Conservation (phyloP, 2,329 filamentous ascomycete genomes). For the Botryotinia calthae region DNA sequence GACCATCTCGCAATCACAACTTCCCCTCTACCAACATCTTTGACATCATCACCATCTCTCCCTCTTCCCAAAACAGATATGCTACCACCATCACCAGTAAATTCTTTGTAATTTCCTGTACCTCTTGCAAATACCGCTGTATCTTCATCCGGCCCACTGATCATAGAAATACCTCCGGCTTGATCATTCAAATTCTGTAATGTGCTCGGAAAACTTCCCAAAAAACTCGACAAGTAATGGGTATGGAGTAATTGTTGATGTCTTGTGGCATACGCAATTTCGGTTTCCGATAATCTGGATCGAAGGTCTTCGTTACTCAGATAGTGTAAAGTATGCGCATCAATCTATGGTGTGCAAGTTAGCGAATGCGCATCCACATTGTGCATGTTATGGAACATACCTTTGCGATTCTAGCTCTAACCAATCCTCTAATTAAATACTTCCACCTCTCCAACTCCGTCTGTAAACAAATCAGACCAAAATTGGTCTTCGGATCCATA, state of each 20-base stretch:
- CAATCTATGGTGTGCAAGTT: slow-evolving; percentile 85
- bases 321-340: slow-evolving; percentile 73
- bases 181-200: slow-evolving; percentile 88
- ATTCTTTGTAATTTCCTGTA: slow-evolving; percentile 55
- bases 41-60: slow-evolving; percentile 59
- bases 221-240: slow-evolving; percentile 83
- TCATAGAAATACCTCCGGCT: slow-evolving; percentile 86
- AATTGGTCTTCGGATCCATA: slow-evolving; percentile 88
- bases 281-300: slow-evolving; percentile 68
- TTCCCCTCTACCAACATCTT: slow-evolving; percentile 48
- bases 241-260: slow-evolving; percentile 81
- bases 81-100: slow-evolving; percentile 68
- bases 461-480: slow-evolving; percentile 90
- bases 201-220: slow-evolving; percentile 73
- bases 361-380: slow-evolving; percentile 57
- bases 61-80: slow-evolving; percentile 76
- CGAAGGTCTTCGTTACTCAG: slow-evolving; percentile 55
- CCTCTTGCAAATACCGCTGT: slow-evolving; percentile 81
- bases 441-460: slow-evolving; percentile 95
- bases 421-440: slow-evolving; percentile 61
- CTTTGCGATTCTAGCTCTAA: slow-evolving; percentile 21
- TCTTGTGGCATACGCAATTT: slow-evolving; percentile 77
- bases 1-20: slow-evolving; percentile 42
- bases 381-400: neutral
- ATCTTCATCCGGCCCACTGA: slow-evolving; percentile 80